Conservation (phyloP, 352 stramenopile genomes). For the Globisporangium cystogenes region DNA sequence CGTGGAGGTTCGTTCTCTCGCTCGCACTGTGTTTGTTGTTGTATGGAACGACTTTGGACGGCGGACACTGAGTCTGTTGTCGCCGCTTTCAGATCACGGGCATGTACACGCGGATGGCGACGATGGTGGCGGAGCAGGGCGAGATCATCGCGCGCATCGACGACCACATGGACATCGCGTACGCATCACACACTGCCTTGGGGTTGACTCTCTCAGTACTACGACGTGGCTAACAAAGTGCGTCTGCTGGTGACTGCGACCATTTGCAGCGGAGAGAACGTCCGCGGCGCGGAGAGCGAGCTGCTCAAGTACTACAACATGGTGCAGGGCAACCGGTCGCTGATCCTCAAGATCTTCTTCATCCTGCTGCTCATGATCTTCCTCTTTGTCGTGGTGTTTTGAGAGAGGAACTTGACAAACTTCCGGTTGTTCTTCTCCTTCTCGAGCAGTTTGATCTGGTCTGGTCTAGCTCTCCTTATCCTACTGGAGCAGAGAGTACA, state of each 20-base stretch:
- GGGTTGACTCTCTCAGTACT: no score
- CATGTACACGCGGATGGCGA: slow-evolving; percentile 86
- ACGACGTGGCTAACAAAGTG: slow-evolving; percentile 1
- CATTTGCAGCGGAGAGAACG: slow-evolving; percentile 56
- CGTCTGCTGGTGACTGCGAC: not conserved
- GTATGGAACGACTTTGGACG: no score
- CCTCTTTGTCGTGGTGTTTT: slow-evolving; percentile 70
- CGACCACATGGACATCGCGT: slow-evolving; percentile 85
- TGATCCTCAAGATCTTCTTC: slow-evolving; percentile 87
- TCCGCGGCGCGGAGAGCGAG: slow-evolving; percentile 64
- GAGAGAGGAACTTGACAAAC: no score
- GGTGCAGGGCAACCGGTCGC: slow-evolving; percentile 68
- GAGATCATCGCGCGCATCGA: slow-evolving; percentile 81
- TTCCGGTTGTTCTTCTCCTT: no score
- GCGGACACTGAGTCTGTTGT: not conserved
- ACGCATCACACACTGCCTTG: slow-evolving; percentile 25
- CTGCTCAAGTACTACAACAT: slow-evolving; percentile 85
- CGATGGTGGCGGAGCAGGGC: slow-evolving; percentile 74
- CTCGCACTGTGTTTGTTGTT: no score
- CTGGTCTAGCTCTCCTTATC: no score
- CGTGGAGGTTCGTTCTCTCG: slow-evolving; percentile 45
- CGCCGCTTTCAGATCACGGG: slow-evolving; percentile 60
- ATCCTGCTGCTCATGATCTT: slow-evolving; percentile 80
- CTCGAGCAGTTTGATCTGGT: no score
- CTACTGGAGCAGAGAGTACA: no score